Percentiles rank a stretch among this genome's conserved stretches.
phyloP scores from a whole-genome alignment of 352 stramenopile species.

The Pythium pyrilobum region DNA sequence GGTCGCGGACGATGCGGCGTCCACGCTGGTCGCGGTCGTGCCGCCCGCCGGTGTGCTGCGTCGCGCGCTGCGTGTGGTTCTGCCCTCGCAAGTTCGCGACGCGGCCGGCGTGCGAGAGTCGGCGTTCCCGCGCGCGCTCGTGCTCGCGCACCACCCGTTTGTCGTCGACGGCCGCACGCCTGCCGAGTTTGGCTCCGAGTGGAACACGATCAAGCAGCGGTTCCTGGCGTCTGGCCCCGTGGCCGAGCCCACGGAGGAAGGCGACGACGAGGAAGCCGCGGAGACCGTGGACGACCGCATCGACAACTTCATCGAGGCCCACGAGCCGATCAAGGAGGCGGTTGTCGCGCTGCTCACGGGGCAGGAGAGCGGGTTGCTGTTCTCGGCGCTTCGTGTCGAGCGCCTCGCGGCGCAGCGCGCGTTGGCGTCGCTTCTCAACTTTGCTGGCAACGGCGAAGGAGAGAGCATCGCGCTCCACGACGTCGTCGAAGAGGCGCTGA shows the following conservation, averaged over 20 bases:
- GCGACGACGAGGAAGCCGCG: constrained; percentile 36
- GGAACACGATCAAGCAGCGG: constrained; percentile 50
- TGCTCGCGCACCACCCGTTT: constrained; percentile 71
- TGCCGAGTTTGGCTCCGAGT: constrained; percentile 52
- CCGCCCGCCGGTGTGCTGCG: constrained; percentile 56
- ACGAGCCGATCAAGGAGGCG: constrained; percentile 53
- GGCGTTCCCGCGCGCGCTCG: constrained; percentile 46
- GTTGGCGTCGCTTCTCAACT: constrained; percentile 69
- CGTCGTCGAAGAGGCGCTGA: constrained; percentile 53
- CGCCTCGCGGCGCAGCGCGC: constrained; percentile 61
- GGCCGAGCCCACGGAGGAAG: constrained; percentile 16
- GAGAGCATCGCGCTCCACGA: constrained; percentile 71
- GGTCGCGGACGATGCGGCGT: constrained; percentile 20
- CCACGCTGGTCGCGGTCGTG: constrained; percentile 18
- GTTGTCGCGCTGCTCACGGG: constrained; percentile 46
- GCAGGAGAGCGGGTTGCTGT: constrained; percentile 41
- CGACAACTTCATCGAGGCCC: constrained; percentile 73
- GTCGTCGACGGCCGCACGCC: constrained; percentile 56
- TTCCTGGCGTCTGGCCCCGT: constrained; percentile 34
- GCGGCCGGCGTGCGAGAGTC: constrained; percentile 28
- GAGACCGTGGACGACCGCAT: constrained; percentile 60
- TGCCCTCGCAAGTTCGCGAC: constrained; percentile 34
- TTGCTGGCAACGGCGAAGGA: constrained; percentile 73
- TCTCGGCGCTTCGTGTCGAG: constrained; percentile 38
- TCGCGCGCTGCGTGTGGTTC: constrained; percentile 48